Conservation (phyloP, 345 rosid species). For the Arabidopsis suecica region DNA sequence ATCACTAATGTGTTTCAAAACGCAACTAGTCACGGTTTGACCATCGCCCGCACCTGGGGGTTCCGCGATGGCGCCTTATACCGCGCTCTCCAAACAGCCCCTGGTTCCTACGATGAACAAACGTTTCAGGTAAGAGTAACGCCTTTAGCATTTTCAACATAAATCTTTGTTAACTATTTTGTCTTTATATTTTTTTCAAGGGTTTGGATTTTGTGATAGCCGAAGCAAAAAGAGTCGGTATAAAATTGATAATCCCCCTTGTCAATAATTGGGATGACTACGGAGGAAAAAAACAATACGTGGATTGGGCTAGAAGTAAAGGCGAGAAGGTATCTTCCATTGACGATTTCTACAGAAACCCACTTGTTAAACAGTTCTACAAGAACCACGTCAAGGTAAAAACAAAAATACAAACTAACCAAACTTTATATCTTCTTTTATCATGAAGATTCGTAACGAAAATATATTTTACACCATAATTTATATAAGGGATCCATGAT, state of each 20-base stretch:
- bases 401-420: background rate
- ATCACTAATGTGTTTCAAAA: constrained; percentile 38
- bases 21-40: constrained; percentile 32
- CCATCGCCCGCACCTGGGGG: constrained; percentile 42
- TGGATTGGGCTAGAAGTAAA: constrained; percentile 36
- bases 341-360: constrained; percentile 43
- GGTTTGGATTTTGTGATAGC: constrained; percentile 46
- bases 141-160: too few species aligned
- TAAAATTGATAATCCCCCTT: constrained; percentile 39
- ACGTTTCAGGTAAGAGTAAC: constrained; percentile 27
- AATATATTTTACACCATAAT: background rate
- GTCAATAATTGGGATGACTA: constrained; percentile 35
- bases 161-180: background rate
- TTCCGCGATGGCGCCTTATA: constrained; percentile 39
- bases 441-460: background rate
- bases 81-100: constrained; percentile 43
- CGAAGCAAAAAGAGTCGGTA: constrained; percentile 40
- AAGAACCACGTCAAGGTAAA: constrained; percentile 43
- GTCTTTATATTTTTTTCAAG: constrained; percentile 11
- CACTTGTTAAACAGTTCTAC: constrained; percentile 35
- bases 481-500: background rate
- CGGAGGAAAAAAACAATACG: constrained; percentile 41
- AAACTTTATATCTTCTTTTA: background rate
- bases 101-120: constrained; percentile 40
- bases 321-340: constrained; percentile 26